phyloP scores from a whole-genome alignment of 805 yeast genomes.

The Tetrapisispora taiwanensis region DNA sequence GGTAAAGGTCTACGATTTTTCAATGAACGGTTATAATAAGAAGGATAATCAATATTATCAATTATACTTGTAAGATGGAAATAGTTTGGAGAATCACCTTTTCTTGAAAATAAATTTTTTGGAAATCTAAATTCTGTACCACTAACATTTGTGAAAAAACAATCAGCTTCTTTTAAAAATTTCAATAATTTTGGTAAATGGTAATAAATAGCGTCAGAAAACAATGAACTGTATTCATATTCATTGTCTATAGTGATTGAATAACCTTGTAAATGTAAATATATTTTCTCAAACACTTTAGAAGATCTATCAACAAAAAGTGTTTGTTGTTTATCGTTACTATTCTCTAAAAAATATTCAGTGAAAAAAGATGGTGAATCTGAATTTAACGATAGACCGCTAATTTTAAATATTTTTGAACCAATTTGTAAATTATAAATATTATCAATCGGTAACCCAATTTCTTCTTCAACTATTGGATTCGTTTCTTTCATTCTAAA shows the following conservation, averaged over 20 bases:
- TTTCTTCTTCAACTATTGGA: slow-evolving; percentile 2
- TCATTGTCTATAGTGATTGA: slow-evolving; percentile 50
- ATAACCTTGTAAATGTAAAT: slow-evolving; percentile 74
- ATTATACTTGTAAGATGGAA: slow-evolving; percentile 54
- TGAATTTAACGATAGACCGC: slow-evolving; percentile 77
- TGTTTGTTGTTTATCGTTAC: slow-evolving; percentile 19
- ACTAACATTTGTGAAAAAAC: slow-evolving; percentile 49
- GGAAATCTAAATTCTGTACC: slow-evolving; percentile 50
- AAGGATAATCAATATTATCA: slow-evolving; percentile 41
- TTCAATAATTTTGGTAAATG: slow-evolving; percentile 47
- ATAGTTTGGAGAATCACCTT: slow-evolving; percentile 72
- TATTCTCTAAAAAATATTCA: slow-evolving; percentile 38
- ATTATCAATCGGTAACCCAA: slow-evolving; percentile 50
- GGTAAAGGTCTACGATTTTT: slow-evolving; percentile 71
- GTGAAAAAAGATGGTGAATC: slow-evolving; percentile 90
- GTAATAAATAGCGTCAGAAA: slow-evolving; percentile 65
- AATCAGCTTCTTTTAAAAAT: slow-evolving; percentile 42
- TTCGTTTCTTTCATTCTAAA: no score
- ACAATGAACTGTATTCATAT: slow-evolving; percentile 49
- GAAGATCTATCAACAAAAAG: slow-evolving; percentile 71
- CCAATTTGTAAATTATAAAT: slow-evolving; percentile 69
- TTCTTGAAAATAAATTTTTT: slow-evolving; percentile 38
- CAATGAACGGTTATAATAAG: slow-evolving; percentile 26
- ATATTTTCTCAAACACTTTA: slow-evolving; percentile 52
- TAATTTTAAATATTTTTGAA: slow-evolving; percentile 39